Conservation (phyloP, 2,329 filamentous ascomycete species). For the Hymenoscyphus fructigenus region DNA sequence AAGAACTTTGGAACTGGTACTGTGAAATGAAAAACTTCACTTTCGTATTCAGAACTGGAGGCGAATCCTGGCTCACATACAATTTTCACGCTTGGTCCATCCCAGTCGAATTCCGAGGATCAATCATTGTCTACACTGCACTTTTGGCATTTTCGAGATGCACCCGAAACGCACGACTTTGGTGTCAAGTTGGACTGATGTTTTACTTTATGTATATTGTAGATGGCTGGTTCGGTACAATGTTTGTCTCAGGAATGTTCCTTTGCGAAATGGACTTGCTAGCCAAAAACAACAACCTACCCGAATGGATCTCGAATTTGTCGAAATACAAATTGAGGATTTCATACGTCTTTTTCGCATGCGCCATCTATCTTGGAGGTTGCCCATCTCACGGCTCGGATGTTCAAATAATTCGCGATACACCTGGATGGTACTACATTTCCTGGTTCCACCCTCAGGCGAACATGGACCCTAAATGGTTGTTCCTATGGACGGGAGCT, state of each 20-base stretch:
- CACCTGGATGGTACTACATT: constrained; percentile 45
- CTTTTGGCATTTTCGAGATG: constrained; percentile 25
- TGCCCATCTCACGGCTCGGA: constrained; percentile 53
- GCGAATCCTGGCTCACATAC: constrained; percentile 52
- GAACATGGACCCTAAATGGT: constrained; percentile 66
- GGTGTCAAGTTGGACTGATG: constrained; percentile 51
- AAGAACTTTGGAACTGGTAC: constrained; percentile 47
- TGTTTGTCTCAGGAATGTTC: constrained; percentile 61
- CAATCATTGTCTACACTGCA: constrained; percentile 8
- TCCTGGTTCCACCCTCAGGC: constrained; percentile 63
- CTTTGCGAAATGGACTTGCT: constrained; percentile 60
- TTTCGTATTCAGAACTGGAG: constrained; percentile 60
- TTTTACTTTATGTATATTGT: constrained; percentile 66
- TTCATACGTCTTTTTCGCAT: constrained; percentile 50
- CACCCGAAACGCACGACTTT: constrained; percentile 52
- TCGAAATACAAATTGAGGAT: constrained; percentile 49
- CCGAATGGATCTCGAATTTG: constrained; percentile 46
- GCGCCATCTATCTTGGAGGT: constrained; percentile 58
- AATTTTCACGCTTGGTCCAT: constrained; percentile 58
- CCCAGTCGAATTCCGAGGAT: constrained; percentile 37
- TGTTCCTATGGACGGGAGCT: constrained; percentile 63
- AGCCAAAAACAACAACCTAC: constrained; percentile 49
- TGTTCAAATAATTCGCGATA: constrained; percentile 49
- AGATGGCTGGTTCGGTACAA: constrained; percentile 61
- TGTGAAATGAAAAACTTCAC: constrained; percentile 65